phyloP scores from a whole-genome alignment of 495 filamentous ascomycete genomes.

The Talaromyces proteolyticus region DNA sequence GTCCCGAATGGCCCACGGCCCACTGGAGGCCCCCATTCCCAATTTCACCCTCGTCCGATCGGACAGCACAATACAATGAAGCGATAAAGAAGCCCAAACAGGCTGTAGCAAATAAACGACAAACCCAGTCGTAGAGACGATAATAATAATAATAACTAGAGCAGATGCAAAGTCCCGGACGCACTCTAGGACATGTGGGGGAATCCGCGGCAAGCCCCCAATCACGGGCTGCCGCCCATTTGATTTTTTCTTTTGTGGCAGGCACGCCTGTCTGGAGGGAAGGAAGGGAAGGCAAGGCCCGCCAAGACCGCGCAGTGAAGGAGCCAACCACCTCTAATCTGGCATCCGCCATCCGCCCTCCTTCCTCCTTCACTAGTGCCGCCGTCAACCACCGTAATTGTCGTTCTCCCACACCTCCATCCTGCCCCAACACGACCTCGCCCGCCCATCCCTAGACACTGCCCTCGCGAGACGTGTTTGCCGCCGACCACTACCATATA shows the following conservation, averaged over 20 bases:
- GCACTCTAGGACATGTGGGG: too few relatives aligned
- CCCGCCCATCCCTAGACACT: too few relatives aligned
- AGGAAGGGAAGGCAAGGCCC: background rate
- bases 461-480: too few relatives aligned
- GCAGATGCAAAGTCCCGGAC: background rate
- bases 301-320: background rate
- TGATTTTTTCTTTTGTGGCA: background rate
- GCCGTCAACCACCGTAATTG: background rate
- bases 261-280: background rate
- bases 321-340: background rate
- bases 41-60: too few relatives aligned
- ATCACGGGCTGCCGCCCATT: too few relatives aligned
- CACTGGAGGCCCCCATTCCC: too few relatives aligned
- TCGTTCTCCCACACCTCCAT: too few relatives aligned
- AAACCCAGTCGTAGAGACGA: background rate
- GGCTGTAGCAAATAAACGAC: too few relatives aligned
- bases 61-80: too few relatives aligned
- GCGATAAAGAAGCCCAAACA: too few relatives aligned
- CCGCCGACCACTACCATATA: too few relatives aligned
- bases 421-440: background rate
- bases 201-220: too few relatives aligned
- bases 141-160: background rate
- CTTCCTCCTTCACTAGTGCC: background rate
- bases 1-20: background rate
- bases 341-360: background rate